Base-by-base conservation (phyloP, 345 rosid species). In the Brassica incana region DNA sequence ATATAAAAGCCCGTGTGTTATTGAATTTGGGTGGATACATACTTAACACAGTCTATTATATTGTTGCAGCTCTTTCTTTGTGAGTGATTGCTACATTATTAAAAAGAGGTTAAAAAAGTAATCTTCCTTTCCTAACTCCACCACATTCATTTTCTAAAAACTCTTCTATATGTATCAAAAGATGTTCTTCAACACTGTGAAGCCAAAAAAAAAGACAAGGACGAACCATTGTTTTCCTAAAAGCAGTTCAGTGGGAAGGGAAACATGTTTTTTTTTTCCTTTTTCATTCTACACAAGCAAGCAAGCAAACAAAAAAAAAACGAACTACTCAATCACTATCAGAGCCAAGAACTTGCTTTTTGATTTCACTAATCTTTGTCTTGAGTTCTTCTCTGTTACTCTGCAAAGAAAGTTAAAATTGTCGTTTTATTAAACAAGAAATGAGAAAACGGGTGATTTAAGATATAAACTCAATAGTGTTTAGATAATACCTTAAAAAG, bases 321-420 rank as follows among this genome's bases (percentile, higher is more conserved):
- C 10, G 2, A 48, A 40, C 45, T 48, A 64, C 29, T 76, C 72
- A 74, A 65, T 74, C 83, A 18, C 62, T 76, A 54, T 80, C 81
- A n/a, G 88, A 74, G 48, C 99, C 99, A 60, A 92, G 82, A 67
- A 93, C 88, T 84, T 87, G 86, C 61, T 83, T 84, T 83, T 90
- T 95, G 4, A 91, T 85, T 81, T 88, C 94, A 82, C 86, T 88
- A 61, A 95, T 73, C 85, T 90, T 88, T 0, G 77, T 69, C 66
- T 67, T 72, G 81, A 95, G 83, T 78, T 95, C 98, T 16, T 89
- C 93, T 85, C 99, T 85, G 77, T 81, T 76, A 11, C 52, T 76
- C 84, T 81, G 70, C 65, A 76, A 76, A 65, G 0, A 14, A 65
- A 54, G 11, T 30, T 15, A 15, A 18, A 73, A 9, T 60, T 9